Evolutionary conservation across 2,329 filamentous ascomycete genomes (phyloP).

Genomic region (Pleoardoris graminearum): DNA sequence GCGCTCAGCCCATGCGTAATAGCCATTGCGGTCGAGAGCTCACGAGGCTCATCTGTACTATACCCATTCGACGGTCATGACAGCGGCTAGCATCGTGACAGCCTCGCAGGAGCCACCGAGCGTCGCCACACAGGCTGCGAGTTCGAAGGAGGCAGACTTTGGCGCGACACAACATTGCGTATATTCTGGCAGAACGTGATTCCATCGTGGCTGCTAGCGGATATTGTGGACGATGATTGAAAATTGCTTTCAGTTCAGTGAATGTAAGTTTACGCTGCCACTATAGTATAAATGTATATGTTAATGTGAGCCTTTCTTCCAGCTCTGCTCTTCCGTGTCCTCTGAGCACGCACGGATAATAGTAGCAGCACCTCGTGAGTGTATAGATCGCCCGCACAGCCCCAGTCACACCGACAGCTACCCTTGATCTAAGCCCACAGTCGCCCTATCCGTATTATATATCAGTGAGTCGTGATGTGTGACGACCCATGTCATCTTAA

Average conservation of each 20-base stretch:
- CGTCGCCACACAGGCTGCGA: neutral
- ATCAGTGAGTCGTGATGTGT: neutral
- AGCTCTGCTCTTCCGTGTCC: conserved; percentile 3
- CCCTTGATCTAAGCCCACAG: neutral
- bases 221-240: neutral
- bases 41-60: neutral
- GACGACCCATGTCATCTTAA: neutral
- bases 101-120: neutral
- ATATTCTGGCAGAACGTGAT: neutral
- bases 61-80: neutral
- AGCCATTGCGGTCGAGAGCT: neutral
- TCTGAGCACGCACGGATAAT: neutral
- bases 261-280: conserved; percentile 11
- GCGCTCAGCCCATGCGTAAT: neutral
- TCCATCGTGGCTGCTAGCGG: neutral
- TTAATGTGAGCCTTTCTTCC: conserved; percentile 2
- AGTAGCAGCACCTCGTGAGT: neutral
- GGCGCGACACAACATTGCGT: too few species aligned
- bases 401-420: neutral
- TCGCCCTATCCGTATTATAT: too few species aligned
- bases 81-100: too few species aligned
- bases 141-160: neutral
- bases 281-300: conserved; percentile 6
- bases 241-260: neutral
- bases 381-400: neutral